Percentiles rank a stretch among this genome's conserved stretches.
Evolutionary conservation across 139 green algal genomes (phyloP).

Genomic region (Microglena sp.): DNA sequence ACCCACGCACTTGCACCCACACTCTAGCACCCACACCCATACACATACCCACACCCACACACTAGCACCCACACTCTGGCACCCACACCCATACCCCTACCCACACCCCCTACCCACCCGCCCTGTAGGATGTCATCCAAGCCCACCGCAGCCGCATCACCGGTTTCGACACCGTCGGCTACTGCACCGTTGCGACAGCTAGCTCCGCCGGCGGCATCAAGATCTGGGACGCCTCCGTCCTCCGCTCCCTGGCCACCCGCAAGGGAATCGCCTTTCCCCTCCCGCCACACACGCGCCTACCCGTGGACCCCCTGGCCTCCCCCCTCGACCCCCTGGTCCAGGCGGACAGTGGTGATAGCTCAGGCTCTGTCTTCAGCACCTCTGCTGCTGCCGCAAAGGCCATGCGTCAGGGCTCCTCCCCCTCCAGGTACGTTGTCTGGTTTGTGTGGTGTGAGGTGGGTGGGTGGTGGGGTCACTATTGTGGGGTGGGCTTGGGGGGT

Average conservation of each 20-base stretch:
- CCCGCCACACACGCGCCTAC: not conserved
- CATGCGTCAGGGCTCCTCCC: not conserved
- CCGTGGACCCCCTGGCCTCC: no score
- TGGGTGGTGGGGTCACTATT: not conserved
- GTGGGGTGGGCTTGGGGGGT: not conserved
- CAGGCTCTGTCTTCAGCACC: not conserved
- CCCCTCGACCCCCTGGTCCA: no score
- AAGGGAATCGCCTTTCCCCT: constrained; percentile 1
- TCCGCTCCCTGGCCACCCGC: not conserved
- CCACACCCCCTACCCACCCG: no score
- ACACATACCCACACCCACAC: no score
- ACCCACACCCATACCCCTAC: no score
- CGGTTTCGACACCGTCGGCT: not conserved
- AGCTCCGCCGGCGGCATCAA: constrained; percentile 1
- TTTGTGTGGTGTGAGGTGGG: not conserved
- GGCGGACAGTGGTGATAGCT: not conserved
- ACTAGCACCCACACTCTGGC: no score
- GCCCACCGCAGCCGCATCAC: constrained; percentile 12
- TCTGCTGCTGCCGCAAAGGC: not conserved
- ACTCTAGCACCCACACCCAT: no score
- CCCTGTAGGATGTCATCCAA: not conserved
- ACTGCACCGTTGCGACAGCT: not conserved
- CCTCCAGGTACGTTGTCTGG: not conserved
- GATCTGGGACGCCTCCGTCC: constrained; percentile 1
- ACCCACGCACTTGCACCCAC: no score